Conservation (phyloP, 2,329 filamentous ascomycete species). For the Trichoderma hamatum region DNA sequence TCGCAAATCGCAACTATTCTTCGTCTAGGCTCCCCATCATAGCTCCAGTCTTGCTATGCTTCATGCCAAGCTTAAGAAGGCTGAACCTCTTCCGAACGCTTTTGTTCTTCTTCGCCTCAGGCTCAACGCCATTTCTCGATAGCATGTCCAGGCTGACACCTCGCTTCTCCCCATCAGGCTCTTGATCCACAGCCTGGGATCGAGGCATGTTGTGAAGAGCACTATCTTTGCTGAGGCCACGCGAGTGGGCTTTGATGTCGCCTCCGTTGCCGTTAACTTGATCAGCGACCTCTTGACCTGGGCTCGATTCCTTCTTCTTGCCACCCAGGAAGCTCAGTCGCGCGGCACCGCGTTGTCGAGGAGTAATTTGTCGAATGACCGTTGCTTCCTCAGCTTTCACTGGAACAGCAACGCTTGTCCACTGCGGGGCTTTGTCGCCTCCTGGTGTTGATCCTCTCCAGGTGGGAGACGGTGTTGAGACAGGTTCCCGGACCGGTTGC, state of each 20-base stretch:
- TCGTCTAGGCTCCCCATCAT: conserved; percentile 60
- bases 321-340: conserved; percentile 61
- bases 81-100: conserved; percentile 79
- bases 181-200: conserved; percentile 40
- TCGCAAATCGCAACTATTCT: conserved; percentile 45
- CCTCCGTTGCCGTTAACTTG: conserved; percentile 39
- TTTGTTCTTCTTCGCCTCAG: conserved; percentile 51
- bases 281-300: conserved; percentile 34
- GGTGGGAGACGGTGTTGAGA: conserved; percentile 49
- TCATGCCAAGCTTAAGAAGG: conserved; percentile 74
- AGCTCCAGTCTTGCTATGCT: conserved; percentile 59
- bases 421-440: conserved; percentile 41
- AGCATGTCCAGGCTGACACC: conserved; percentile 38
- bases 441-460: conserved; percentile 56
- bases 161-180: conserved; percentile 29
- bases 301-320: conserved; percentile 49
- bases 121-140: conserved; percentile 37
- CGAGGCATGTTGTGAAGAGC: conserved; percentile 49
- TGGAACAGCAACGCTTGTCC: conserved; percentile 40
- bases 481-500: conserved; percentile 46
- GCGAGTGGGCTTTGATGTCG: conserved; percentile 39
- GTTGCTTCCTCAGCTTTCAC: conserved; percentile 54
- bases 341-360: conserved; percentile 57
- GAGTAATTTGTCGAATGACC: conserved; percentile 53
- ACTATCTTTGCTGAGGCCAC: conserved; percentile 38